Evolutionary conservation across 129 eudicot genomes (phyloP), one percentile per base, ranked within the genome.

Genomic region (Flaveria trinervia): DNA sequence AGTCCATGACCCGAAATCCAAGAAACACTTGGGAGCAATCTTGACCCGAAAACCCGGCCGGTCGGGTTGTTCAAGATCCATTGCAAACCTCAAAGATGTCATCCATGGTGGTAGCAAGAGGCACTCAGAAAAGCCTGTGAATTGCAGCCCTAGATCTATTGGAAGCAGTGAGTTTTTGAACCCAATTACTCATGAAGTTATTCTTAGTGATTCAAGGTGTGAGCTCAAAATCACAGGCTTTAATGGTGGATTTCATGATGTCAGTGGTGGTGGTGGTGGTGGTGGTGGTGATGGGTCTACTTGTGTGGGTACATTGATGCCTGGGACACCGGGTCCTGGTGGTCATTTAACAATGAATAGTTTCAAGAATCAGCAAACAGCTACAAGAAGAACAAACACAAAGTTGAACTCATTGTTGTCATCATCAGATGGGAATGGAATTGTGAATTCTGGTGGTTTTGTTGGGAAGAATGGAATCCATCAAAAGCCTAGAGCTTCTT

Each of bases 81-180:
- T 95, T 17, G 96, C 99, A 43, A 95, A 91, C 75, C 97, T 95
- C 45, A 95, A 88, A 78, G 97, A 95, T 85, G 99, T 95, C n/a
- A 95, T 95, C n/a, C 94, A 95, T 85, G 99, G 99, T 9, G 97
- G 99, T 9, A 95, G 99, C 74, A 95, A 95, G 71, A 86, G 99
- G 71, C 99, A 95, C 73, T 75, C 84, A 65, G 99, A 95, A 13
- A 91, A 82, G 69, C 97, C 99, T 15, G 92, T 90, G 1, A 89
- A 85, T 59, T 95, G 97, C 70, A 95, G 99, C 77, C 99, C 99
- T 22, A 88, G 99, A 84, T 95, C 99, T 65, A 95, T 95, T 36
- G 99, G 99, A 17, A 95, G 99, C 72, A 91, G 87, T 82, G 99
- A 95, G 73, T 95, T 95, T 75, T 66, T 94, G 5, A 95, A 95